phyloP scores from a whole-genome alignment of 2,329 filamentous ascomycete genomes.

The Chaetomium globosum region DNA sequence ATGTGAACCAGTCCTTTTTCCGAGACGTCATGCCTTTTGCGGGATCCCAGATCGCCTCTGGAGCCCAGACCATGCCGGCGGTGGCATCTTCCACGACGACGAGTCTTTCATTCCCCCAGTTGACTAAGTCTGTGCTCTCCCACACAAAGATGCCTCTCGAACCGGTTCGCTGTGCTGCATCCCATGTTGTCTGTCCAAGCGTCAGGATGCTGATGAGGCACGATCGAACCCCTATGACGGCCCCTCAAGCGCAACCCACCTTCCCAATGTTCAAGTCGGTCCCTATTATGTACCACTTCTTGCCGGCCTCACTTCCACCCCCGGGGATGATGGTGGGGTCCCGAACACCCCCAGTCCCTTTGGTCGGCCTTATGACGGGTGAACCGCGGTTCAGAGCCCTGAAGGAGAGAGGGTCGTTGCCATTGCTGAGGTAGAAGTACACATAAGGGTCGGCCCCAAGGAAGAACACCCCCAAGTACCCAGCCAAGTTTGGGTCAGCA shows the following conservation, averaged over 20 bases:
- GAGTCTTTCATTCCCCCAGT: slow-evolving; percentile 53
- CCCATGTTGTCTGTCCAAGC: slow-evolving; percentile 52
- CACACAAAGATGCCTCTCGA: slow-evolving; percentile 58
- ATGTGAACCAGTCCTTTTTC: too few relatives aligned
- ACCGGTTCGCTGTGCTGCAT: slow-evolving; percentile 54
- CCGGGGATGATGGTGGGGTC: slow-evolving; percentile 55
- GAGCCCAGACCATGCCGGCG: slow-evolving; percentile 63
- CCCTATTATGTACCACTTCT: slow-evolving; percentile 59
- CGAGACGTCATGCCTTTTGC: slow-evolving; percentile 41
- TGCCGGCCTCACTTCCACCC: slow-evolving; percentile 50
- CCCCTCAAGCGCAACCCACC: slow-evolving; percentile 35
- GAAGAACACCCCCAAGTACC: slow-evolving; percentile 59
- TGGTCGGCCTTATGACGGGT: slow-evolving; percentile 53
- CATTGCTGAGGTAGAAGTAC: slow-evolving; percentile 58
- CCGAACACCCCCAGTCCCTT: slow-evolving; percentile 56
- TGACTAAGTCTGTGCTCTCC: slow-evolving; percentile 56
- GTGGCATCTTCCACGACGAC: slow-evolving; percentile 54
- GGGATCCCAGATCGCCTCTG: slow-evolving; percentile 57
- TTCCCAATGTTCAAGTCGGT: slow-evolving; percentile 57
- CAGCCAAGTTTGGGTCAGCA: slow-evolving; percentile 48
- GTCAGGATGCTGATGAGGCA: slow-evolving; percentile 25
- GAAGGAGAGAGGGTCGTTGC: slow-evolving; percentile 54
- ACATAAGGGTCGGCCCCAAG: slow-evolving; percentile 56
- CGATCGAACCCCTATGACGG: neutral
- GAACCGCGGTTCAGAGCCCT: slow-evolving; percentile 52